Evolutionary conservation across 2,329 filamentous ascomycete species (phyloP), one percentile per base, ranked within the genome.

Genomic region (Pseudodiploospora longispora): DNA sequence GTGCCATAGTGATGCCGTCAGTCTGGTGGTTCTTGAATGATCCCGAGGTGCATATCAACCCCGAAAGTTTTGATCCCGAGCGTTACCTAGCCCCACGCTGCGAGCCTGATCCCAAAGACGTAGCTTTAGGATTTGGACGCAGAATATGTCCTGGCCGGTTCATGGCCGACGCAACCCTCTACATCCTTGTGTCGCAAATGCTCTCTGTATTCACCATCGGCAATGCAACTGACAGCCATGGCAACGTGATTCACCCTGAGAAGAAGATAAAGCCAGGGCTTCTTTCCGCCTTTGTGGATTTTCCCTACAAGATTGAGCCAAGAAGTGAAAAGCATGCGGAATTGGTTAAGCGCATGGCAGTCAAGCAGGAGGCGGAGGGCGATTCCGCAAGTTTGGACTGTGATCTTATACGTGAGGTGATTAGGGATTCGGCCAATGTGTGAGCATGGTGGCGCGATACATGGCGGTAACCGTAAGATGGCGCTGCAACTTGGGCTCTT

Each of bases 151-250:
- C 60, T 0, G 61, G 61, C 0, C 49, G 53, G 4, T 50, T 54
- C 27, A 50, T 64, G 4, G 56, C 56, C 1, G 50, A 56, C 35
- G 35, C 51, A 2, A 51, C 52, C 7, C 12, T 62, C 5, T 64
- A 54, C 45, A 41, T 64, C n/a, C 59, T 41, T 2, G 48, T 62
- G 10, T 68, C 61, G 1, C 69, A 69, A 35, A 56, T 62, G 0
- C 57, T 78, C 3, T 60, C 72, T 0, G 68, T 66, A 0, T 76
- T 76, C 43, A 55, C 63, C 6, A 59, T 74, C 5, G 44, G 69
- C 38, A 42, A 42, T 29, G 39, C 40, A 5, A n/a, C 43, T 6
- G 35, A 46, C 27, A 27, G 33, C 4, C 12, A 41, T 19, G 48
- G 46, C 6, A 8, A 40, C 1, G 46, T 42, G 27, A 42, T 49